Evolutionary conservation across 225 moss, liverwort and hornwort genomes (phyloP), one percentile per base, ranked within the genome.

Genomic region (Pleurozium schreberi): DNA sequence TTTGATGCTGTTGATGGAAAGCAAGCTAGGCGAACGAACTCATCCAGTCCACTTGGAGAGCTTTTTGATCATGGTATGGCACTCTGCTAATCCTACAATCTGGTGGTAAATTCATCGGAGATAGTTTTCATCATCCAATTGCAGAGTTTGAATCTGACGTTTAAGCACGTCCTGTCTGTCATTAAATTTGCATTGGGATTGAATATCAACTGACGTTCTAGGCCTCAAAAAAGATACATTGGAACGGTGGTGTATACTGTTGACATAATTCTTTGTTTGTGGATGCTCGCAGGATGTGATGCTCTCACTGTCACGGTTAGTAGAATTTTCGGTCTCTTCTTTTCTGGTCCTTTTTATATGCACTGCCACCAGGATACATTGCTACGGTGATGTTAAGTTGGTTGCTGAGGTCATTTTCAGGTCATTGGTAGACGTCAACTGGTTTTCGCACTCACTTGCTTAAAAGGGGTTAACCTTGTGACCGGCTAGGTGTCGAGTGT

Each of bases 1-100:
- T 97, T 99, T 91, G 99, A 99, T 93, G 99, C 99, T 87, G 94
- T 99, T 69, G 99, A 99, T 90, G 99, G 99, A 87, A 99, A 99
- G 91, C 97, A 99, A 97, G 99, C 97, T 25, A 95, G 99, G 60
- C 95, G 99, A 80, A 99, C 99, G 59, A 99, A 96, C 58, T 99
- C 99, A 74, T 99, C 99, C 21, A 99, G 97, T 90, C 99, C 99
- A 82, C 95, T 99, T 53, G 97, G 99, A 85, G 99, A 99, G 93
- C 96, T 99, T 81, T 97, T 99, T 90, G 97, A 99, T 93, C 97
- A 99, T 91, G 99, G 98, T 98, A 91, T 66, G 69, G 36, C 68
- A 62, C 89, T 84, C 25, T 84, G n/a, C 38, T 53, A 43, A 45
- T 42, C 43, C 59, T 73, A 84, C 27, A 17, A n/a, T 60, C 42